phyloP scores from a whole-genome alignment of 2,329 filamentous ascomycete species.

The Pseudogymnoascus sp. region DNA sequence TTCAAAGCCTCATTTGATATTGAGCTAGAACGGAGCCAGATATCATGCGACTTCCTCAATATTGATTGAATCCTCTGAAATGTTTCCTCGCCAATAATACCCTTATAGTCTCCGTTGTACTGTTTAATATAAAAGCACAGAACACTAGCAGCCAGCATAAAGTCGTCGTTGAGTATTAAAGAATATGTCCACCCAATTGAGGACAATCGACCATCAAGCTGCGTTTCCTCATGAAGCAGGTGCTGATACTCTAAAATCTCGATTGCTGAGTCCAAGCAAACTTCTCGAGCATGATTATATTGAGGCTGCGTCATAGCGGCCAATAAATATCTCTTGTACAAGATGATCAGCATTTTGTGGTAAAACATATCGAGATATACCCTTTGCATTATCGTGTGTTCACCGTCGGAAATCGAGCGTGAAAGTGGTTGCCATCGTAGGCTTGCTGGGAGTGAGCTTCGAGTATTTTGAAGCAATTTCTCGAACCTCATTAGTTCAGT shows the following conservation, averaged over 20 bases:
- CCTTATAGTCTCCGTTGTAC: not conserved
- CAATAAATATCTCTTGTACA: slow-evolving; percentile 45
- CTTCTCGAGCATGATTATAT: slow-evolving; percentile 46
- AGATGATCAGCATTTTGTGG: slow-evolving; percentile 45
- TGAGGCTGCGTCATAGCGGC: slow-evolving; percentile 36
- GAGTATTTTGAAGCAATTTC: slow-evolving; percentile 37
- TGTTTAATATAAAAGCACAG: slow-evolving; percentile 37
- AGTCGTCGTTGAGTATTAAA: slow-evolving; percentile 52
- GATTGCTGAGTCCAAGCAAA: slow-evolving; percentile 45
- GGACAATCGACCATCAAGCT: slow-evolving; percentile 46
- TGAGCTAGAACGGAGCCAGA: not conserved
- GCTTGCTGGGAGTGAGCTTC: slow-evolving; percentile 38
- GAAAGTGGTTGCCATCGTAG: slow-evolving; percentile 42
- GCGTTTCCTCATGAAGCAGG: slow-evolving; percentile 39
- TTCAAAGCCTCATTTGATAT: not conserved
- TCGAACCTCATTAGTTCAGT: slow-evolving; percentile 45
- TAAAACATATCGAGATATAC: slow-evolving; percentile 43
- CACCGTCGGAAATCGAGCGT: slow-evolving; percentile 40
- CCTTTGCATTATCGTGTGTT: slow-evolving; percentile 41
- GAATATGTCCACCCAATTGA: slow-evolving; percentile 49
- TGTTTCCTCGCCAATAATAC: not conserved
- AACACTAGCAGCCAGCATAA: slow-evolving; percentile 52
- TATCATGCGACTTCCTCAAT: not conserved
- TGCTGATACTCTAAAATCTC: slow-evolving; percentile 42
- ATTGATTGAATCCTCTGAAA: not conserved